These are phyloP conservation scores for Saccharomyces kudriavzevii DNA, from an alignment of 805 yeast species.

Conservation along the genomic window DNA sequence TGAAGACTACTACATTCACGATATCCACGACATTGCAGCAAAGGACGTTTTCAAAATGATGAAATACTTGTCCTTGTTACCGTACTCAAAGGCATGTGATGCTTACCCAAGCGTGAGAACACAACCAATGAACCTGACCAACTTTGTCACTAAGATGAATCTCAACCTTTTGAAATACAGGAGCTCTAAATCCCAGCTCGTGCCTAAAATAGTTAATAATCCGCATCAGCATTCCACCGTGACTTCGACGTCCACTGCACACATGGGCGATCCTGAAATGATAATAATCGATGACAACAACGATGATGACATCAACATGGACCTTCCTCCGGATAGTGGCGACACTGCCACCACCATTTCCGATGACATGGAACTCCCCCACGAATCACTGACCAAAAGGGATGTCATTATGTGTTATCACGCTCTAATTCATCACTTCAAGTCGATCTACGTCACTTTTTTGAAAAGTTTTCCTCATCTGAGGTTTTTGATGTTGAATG, in stretches of 20 bases:
- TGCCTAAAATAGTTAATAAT: neutral
- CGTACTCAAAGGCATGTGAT: conserved; percentile 39
- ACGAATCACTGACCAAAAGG: conserved; percentile 23
- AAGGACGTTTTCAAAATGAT: conserved; percentile 34
- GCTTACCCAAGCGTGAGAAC: conserved; percentile 37
- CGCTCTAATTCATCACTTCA: conserved; percentile 33
- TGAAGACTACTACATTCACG: conserved; percentile 22
- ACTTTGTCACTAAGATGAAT: conserved; percentile 25
- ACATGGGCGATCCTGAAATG: neutral
- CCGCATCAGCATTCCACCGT: neutral
- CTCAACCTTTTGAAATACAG: conserved; percentile 19
- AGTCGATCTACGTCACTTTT: conserved; percentile 30
- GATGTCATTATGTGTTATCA: conserved; percentile 33
- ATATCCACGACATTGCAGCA: conserved; percentile 25
- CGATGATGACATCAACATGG: conserved; percentile 1
- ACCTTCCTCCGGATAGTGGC: conserved; percentile 4
- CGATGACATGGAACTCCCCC: conserved; percentile 17
- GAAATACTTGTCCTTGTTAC: conserved; percentile 30
- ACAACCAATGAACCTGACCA: conserved; percentile 32
- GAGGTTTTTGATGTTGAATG: conserved; percentile 34
- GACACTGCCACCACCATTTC: neutral
- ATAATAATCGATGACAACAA: conserved; percentile 3
- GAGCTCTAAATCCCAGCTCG: conserved; percentile 19
- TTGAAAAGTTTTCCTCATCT: conserved; percentile 28
- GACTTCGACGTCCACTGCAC: neutral